Percentiles rank a stretch among this genome's conserved stretches.
These are phyloP conservation scores for Diplodia sapinea DNA, from an alignment of 2,329 filamentous ascomycete genomes.

Conservation along the genomic window DNA sequence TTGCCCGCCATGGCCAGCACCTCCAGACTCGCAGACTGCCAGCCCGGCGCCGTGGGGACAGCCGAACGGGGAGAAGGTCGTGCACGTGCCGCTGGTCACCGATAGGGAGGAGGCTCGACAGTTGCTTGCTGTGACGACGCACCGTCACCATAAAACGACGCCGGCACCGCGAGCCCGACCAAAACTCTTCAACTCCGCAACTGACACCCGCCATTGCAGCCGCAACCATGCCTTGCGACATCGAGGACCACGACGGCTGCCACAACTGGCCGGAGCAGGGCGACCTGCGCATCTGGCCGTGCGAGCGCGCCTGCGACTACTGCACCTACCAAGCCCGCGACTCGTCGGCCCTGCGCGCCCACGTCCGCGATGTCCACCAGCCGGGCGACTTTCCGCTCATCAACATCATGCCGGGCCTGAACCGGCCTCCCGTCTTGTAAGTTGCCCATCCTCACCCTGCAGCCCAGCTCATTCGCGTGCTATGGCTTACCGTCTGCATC, in stretches of 20 bases:
- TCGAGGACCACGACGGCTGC: constrained; percentile 10
- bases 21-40: constrained; percentile 12
- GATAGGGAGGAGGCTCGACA: background rate
- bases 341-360: constrained; percentile 20
- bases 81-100: constrained; percentile 3
- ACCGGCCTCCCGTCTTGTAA: constrained; percentile 26
- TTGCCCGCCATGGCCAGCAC: constrained; percentile 20
- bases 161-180: constrained; percentile 6
- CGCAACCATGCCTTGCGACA: constrained; percentile 15
- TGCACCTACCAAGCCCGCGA: constrained; percentile 27
- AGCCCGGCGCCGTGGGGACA: background rate
- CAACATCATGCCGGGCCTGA: constrained; percentile 13
- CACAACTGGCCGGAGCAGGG: constrained; percentile 31
- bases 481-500: background rate
- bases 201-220: background rate
- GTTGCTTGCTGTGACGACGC: background rate
- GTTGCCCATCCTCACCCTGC: background rate
- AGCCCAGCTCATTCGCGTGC: background rate
- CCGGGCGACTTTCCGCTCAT: constrained; percentile 16
- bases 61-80: background rate
- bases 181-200: constrained; percentile 17
- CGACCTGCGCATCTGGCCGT: constrained; percentile 30
- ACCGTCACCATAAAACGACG: background rate
- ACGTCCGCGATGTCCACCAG: constrained; percentile 28
- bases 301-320: constrained; percentile 29